A percentile compares a stretch with the other conserved stretches of the same genome.
phyloP scores from a whole-genome alignment of 495 filamentous ascomycete genomes.

The Penicillium fimorum region DNA sequence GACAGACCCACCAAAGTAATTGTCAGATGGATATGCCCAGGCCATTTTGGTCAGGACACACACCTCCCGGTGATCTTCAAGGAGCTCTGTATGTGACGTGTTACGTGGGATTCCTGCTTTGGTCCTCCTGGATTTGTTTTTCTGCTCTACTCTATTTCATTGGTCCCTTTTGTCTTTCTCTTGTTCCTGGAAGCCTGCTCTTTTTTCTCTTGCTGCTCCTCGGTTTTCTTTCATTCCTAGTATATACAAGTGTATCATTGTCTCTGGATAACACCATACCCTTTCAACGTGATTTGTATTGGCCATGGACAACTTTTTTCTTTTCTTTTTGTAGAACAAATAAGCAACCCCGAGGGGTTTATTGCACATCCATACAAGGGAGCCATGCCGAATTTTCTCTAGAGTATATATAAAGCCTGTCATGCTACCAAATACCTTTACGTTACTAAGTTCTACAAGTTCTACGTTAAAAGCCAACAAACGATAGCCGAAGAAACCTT shows the following conservation, averaged over 20 bases:
- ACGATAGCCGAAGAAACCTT: constrained; percentile 29
- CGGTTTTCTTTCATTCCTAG: constrained; percentile 20
- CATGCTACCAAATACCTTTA: not conserved
- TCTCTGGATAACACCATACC: constrained; percentile 31
- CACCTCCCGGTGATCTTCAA: not conserved
- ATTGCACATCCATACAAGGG: not conserved
- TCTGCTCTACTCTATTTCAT: constrained; percentile 8
- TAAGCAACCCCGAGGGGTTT: not conserved
- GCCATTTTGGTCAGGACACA: not conserved
- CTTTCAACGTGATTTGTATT: constrained; percentile 16
- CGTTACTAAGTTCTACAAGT: not conserved
- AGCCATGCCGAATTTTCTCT: not conserved
- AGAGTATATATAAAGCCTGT: not conserved
- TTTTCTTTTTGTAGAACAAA: not conserved
- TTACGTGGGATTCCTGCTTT: constrained; percentile 13
- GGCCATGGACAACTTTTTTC: not conserved
- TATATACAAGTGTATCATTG: constrained; percentile 40
- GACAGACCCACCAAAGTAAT: constrained; percentile 58
- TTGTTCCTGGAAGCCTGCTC: constrained; percentile 24
- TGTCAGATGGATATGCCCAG: not conserved
- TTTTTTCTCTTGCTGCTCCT: constrained; percentile 6
- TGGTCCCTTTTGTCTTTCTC: constrained; percentile 14
- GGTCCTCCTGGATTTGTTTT: constrained; percentile 11
- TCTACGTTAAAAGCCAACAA: not conserved
- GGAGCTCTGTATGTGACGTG: constrained; percentile 4